A percentile compares a stretch with the other conserved stretches of the same genome.
Conservation (phyloP, 2,329 filamentous ascomycete genomes). For the Diplodia sapinea region DNA sequence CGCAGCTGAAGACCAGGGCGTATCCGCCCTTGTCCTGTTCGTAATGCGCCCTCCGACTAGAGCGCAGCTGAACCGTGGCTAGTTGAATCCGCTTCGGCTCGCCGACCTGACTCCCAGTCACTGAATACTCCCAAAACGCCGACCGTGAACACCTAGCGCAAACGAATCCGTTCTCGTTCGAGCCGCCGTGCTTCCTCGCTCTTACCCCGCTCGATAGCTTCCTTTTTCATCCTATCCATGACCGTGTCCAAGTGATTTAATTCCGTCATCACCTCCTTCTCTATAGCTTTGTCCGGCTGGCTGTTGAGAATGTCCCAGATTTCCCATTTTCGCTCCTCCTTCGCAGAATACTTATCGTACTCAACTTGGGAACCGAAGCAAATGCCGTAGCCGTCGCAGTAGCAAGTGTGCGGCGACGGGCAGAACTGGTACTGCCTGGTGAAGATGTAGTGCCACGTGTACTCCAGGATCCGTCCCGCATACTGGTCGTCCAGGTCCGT, state of each 20-base stretch:
- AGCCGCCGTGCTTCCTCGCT: conserved; percentile 23
- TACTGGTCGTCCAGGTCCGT: conserved; percentile 47
- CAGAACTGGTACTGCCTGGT: conserved; percentile 48
- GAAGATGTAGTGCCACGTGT: conserved; percentile 51
- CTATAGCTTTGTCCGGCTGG: conserved; percentile 1
- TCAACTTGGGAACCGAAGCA: conserved; percentile 61
- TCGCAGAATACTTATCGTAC: conserved; percentile 38
- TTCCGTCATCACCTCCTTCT: conserved; percentile 36
- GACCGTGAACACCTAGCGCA: neutral
- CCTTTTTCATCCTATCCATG: conserved; percentile 40
- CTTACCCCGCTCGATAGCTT: conserved; percentile 45
- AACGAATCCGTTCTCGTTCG: conserved; percentile 20
- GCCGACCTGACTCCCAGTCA: neutral
- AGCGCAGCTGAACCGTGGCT: neutral
- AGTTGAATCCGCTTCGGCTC: neutral
- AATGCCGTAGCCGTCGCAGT: conserved; percentile 69
- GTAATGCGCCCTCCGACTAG: neutral
- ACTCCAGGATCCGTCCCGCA: conserved; percentile 48
- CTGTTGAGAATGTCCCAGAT: conserved; percentile 46
- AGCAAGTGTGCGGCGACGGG: conserved; percentile 54
- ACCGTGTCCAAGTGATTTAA: conserved; percentile 40
- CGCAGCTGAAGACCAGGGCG: neutral
- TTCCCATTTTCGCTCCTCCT: conserved; percentile 45
- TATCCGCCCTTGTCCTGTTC: neutral
- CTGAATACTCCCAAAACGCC: conserved; percentile 4